Evolutionary conservation across 495 filamentous ascomycete species (phyloP), one percentile per base, ranked within the genome.

Genomic region (Aspergillus taichungensis): DNA sequence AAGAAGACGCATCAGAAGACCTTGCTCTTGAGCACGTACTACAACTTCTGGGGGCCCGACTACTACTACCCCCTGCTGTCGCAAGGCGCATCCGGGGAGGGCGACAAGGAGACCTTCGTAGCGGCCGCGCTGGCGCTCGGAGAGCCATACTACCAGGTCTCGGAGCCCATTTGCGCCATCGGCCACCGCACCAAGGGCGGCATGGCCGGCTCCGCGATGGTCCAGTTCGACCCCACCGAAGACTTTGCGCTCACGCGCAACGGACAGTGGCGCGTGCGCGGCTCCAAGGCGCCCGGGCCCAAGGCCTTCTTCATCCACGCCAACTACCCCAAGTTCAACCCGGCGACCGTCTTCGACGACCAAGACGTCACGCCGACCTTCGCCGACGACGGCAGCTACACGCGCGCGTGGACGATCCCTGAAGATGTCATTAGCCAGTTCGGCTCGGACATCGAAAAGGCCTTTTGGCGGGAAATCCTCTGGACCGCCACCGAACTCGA

Each of bases 151-250:
- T 75, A 69, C 46, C 63, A 67, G 41, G 71, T 79, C 62, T 83
- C 89, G 55, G 92, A 94, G 61, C 79, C 85, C 9, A 77, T 91
- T 37, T 82, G 77, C 34, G 84, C 86, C 14, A 84, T 88, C 46
- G 90, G 87, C 60, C 86, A 94, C 62, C 74, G 74, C 36, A 83
- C 80, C 6, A 83, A 45, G 49, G 50, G 43, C 30, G 48, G 47
- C 14, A 39, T 62, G n/a, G 61, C 57, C n/a, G 63, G 63, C 36
- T 64, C 61, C 5, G 63, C 67, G 24, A 71, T 69, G 68, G 58
- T 66, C 3, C 68, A 72, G 40, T 63, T 66, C 55, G 57, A 72
- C 43, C 69, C 69, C 5, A 50, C 51, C 14, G 59, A 66, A 37
- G 68, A 71, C 37, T 67, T 60, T 37, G 52, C 56, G 2, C 39